Evolutionary conservation across 2,329 filamentous ascomycete species (phyloP).

Genomic region (Sporothrix brasiliensis): DNA sequence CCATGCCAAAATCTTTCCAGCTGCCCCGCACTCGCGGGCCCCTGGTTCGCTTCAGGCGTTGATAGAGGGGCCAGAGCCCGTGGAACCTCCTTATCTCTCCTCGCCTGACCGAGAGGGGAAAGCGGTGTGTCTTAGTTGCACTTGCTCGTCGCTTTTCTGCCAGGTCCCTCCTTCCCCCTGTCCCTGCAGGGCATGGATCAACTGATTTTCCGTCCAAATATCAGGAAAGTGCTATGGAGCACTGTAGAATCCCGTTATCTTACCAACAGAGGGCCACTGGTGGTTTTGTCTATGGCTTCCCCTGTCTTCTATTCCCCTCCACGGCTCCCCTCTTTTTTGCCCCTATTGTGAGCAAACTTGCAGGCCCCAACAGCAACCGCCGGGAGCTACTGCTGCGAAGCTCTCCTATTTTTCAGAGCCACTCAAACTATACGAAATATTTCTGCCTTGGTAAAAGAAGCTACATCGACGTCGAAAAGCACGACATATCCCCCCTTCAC

Average conservation of each 20-base stretch:
- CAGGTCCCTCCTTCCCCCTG: slow-evolving; percentile 15
- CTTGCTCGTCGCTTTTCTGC: slow-evolving; percentile 15
- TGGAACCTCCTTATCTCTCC: slow-evolving; percentile 10
- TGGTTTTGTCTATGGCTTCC: neutral
- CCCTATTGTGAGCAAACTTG: slow-evolving; percentile 26
- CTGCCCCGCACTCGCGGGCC: slow-evolving; percentile 20
- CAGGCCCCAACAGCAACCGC: slow-evolving; percentile 8
- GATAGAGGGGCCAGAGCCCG: slow-evolving; percentile 22
- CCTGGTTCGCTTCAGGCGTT: slow-evolving; percentile 9
- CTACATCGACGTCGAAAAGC: slow-evolving; percentile 3
- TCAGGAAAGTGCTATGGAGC: slow-evolving; percentile 18
- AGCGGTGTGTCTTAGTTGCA: slow-evolving; percentile 18
- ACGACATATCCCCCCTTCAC: neutral
- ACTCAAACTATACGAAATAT: slow-evolving; percentile 25
- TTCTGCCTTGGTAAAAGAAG: slow-evolving; percentile 32
- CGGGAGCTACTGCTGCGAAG: slow-evolving; percentile 20
- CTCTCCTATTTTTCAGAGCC: slow-evolving; percentile 30
- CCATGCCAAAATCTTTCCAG: slow-evolving; percentile 13
- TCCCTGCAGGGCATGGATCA: slow-evolving; percentile 34
- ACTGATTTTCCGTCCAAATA: slow-evolving; percentile 35
- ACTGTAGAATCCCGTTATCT: neutral
- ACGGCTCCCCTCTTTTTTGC: slow-evolving; percentile 28
- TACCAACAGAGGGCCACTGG: too few species aligned
- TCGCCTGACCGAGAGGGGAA: neutral
- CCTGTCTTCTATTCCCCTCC: slow-evolving; percentile 26